Percentiles rank a stretch among this genome's conserved stretches.
These are phyloP conservation scores for Trichosanthes cucumerina DNA, from an alignment of 306 rosid genomes.

Conservation along the genomic window DNA sequence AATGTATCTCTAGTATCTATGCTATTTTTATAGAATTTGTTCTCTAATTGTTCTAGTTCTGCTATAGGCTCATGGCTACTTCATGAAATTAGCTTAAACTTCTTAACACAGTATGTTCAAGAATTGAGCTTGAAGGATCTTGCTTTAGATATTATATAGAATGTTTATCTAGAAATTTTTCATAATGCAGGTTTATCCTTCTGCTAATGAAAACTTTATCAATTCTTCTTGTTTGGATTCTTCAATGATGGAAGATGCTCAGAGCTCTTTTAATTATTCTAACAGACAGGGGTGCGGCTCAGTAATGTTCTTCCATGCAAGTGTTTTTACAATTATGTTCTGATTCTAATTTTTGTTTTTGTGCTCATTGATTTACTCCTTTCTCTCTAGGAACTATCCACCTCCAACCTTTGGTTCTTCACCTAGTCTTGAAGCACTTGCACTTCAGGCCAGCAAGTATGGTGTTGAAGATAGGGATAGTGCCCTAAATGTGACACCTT, in stretches of 20 bases:
- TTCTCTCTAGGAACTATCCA: slow-evolving; percentile 58
- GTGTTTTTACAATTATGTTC: not conserved
- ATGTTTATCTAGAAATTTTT: not conserved
- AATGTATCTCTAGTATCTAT: not conserved
- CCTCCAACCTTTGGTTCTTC: slow-evolving; percentile 98
- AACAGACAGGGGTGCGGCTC: slow-evolving; percentile 63
- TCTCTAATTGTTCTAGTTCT: not conserved
- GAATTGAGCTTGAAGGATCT: not conserved
- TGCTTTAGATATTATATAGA: not conserved
- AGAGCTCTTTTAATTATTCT: slow-evolving; percentile 58
- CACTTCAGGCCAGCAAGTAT: slow-evolving; percentile 44
- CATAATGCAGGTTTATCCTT: slow-evolving; percentile 68
- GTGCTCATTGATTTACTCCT: slow-evolving; percentile 1
- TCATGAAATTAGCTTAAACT: not conserved
- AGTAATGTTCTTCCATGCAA: not conserved
- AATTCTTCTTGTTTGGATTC: slow-evolving; percentile 58
- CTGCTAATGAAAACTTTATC: slow-evolving; percentile 29
- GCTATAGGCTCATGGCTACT: not conserved
- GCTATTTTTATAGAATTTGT: not conserved
- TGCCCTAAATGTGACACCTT: slow-evolving; percentile 42
- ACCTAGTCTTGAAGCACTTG: slow-evolving; percentile 62
- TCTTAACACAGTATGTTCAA: not conserved
- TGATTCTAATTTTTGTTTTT: not conserved
- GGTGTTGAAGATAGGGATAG: slow-evolving; percentile 52
- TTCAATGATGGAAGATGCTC: slow-evolving; percentile 88